phyloP scores from a whole-genome alignment of 2,329 filamentous ascomycete species.

The Colletotrichum sp. region DNA sequence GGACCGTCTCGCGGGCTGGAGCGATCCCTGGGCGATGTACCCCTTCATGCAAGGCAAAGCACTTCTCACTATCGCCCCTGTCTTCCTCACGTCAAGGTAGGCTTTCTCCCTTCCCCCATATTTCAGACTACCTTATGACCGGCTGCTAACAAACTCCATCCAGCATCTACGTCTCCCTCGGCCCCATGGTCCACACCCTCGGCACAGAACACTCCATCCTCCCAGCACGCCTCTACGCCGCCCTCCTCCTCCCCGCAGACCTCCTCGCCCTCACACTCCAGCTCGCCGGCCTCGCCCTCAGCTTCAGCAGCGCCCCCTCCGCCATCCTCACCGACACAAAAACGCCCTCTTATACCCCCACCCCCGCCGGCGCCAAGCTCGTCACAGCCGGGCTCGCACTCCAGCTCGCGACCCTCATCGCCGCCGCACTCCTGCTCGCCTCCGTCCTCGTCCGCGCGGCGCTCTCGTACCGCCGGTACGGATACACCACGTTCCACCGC shows the following conservation, averaged over 20 bases:
- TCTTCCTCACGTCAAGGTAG: slow-evolving; percentile 30
- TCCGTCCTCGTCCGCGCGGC: slow-evolving; percentile 26
- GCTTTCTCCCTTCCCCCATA: neutral
- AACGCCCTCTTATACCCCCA: neutral
- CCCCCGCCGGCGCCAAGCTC: slow-evolving; percentile 25
- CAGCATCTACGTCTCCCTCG: slow-evolving; percentile 32
- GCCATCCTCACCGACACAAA: neutral
- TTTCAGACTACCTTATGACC: too few relatives aligned
- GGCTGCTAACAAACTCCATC: neutral
- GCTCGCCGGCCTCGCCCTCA: slow-evolving; percentile 28
- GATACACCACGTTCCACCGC: slow-evolving; percentile 33
- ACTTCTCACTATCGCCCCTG: slow-evolving; percentile 30
- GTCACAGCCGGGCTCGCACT: slow-evolving; percentile 28
- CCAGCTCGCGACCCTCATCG: slow-evolving; percentile 27
- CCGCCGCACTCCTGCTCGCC: slow-evolving; percentile 27
- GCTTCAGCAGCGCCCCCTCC: slow-evolving; percentile 25
- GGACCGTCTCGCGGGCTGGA: slow-evolving; percentile 24
- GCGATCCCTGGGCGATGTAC: slow-evolving; percentile 27
- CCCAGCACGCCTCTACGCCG: slow-evolving; percentile 24
- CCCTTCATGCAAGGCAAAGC: slow-evolving; percentile 26
- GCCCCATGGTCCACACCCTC: slow-evolving; percentile 27
- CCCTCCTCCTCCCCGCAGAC: slow-evolving; percentile 30
- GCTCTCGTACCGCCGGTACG: slow-evolving; percentile 25
- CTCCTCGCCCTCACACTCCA: slow-evolving; percentile 29
- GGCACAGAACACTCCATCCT: slow-evolving; percentile 34